Evolutionary conservation across 768 basidiomycete species (phyloP).

Genomic region (Agaricus bisporus): DNA sequence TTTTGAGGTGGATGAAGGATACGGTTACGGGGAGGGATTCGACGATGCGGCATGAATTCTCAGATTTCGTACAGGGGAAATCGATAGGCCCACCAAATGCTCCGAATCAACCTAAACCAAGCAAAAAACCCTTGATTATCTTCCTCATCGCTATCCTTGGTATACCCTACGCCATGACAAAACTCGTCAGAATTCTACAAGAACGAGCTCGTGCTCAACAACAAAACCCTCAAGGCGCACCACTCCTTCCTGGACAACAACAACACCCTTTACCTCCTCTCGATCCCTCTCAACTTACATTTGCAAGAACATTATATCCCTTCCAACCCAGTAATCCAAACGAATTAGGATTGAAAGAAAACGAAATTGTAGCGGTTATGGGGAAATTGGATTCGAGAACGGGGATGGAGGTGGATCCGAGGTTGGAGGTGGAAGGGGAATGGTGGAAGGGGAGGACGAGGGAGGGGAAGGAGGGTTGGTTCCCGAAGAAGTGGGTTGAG

Average conservation of each 20-base stretch:
- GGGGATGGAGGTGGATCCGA: constrained; percentile 58
- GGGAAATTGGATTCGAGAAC: constrained; percentile 66
- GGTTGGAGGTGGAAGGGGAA: constrained; percentile 55
- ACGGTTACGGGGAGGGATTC: constrained; percentile 38
- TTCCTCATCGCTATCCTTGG: constrained; percentile 94
- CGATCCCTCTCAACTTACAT: constrained; percentile 74
- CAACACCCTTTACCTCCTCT: constrained; percentile 43
- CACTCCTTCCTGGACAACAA: constrained; percentile 26
- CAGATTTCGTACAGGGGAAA: constrained; percentile 65
- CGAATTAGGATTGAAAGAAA: constrained; percentile 73
- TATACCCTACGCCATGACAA: constrained; percentile 89
- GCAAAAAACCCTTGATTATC: constrained; percentile 85
- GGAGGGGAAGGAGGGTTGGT: constrained; percentile 89
- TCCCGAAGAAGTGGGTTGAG: constrained; percentile 84
- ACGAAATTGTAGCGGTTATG: constrained; percentile 90
- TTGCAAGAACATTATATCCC: constrained; percentile 74
- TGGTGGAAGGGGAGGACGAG: constrained; percentile 94
- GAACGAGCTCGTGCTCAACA: constrained; percentile 45
- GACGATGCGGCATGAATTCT: constrained; percentile 55
- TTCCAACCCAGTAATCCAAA: constrained; percentile 68
- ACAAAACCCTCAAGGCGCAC: constrained; percentile 21
- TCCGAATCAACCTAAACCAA: constrained; percentile 46
- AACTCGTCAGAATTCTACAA: constrained; percentile 73
- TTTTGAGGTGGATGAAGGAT: constrained; percentile 80
- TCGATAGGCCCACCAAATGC: constrained; percentile 33